A percentile compares a stretch with the other conserved stretches of the same genome.
Evolutionary conservation across 164 flowering plant genomes (phyloP).

Genomic region (Vitis rotundifolia): DNA sequence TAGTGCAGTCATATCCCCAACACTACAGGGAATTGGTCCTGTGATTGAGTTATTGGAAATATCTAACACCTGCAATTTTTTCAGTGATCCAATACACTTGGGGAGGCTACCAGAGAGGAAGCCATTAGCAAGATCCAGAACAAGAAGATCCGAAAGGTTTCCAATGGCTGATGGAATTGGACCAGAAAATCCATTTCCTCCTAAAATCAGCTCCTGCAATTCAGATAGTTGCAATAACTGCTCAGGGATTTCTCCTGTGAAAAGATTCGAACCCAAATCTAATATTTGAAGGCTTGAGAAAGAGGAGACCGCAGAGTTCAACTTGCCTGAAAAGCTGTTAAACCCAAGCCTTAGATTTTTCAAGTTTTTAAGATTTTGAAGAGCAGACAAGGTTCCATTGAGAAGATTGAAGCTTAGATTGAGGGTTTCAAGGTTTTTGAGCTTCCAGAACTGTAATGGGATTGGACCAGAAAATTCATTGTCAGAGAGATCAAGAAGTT

Average conservation of each 20-base stretch:
- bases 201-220: constrained; percentile 7
- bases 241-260: constrained; percentile 15
- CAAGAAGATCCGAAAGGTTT: constrained; percentile 11
- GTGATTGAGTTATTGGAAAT: constrained; percentile 11
- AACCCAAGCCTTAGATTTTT: constrained; percentile 11
- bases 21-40: constrained; percentile 6
- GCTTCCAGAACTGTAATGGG: constrained; percentile 9
- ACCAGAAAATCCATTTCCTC: constrained; percentile 10
- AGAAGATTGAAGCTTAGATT: constrained; percentile 13
- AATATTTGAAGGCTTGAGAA: constrained; percentile 10
- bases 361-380: constrained; percentile 10
- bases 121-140: constrained; percentile 10
- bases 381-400: constrained; percentile 12
- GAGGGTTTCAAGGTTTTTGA: constrained; percentile 7
- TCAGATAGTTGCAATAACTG: not conserved
- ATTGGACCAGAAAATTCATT: constrained; percentile 13
- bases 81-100: not conserved
- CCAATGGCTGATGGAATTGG: constrained; percentile 7
- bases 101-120: constrained; percentile 17
- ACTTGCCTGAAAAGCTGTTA: constrained; percentile 9
- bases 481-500: constrained; percentile 10
- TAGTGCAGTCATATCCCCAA: constrained; percentile 5
- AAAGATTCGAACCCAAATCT: constrained; percentile 12
- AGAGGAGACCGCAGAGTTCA: constrained; percentile 4
- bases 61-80: constrained; percentile 4